Evolutionary conservation across 257 asterid species (phyloP).

Genomic region (Fraxinus quadrangulata): DNA sequence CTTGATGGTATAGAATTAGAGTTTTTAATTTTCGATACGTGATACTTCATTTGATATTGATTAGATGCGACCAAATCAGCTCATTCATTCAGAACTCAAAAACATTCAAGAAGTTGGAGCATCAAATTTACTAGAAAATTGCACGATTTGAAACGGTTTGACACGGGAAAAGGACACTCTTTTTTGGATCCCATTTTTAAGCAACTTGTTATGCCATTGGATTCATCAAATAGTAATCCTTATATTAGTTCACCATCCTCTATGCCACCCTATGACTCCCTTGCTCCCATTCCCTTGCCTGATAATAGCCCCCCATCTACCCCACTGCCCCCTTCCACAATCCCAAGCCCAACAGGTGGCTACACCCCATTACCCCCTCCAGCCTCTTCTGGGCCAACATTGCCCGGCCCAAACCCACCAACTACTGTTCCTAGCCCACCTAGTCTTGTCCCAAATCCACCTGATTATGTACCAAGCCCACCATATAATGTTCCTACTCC

Average conservation of each 20-base stretch:
- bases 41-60: slow-evolving; percentile 2
- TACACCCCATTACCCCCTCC: slow-evolving; percentile 47
- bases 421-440: slow-evolving; percentile 38
- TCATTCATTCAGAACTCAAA: slow-evolving; percentile 21
- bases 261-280: slow-evolving; percentile 76
- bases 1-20: too few species aligned
- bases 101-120: slow-evolving; percentile 31
- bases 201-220: slow-evolving; percentile 28
- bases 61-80: slow-evolving; percentile 48
- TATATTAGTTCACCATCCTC: slow-evolving; percentile 74
- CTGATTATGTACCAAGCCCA: slow-evolving; percentile 34
- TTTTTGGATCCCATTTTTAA: slow-evolving; percentile 13
- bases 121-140: slow-evolving; percentile 24
- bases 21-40: too few species aligned
- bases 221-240: slow-evolving; percentile 52
- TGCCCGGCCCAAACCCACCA: slow-evolving; percentile 35
- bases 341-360: slow-evolving; percentile 42
- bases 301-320: slow-evolving; percentile 54
- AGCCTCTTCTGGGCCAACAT: slow-evolving; percentile 26
- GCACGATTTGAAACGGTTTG: slow-evolving; percentile 29
- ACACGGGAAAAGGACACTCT: slow-evolving; percentile 21
- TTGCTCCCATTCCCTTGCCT: slow-evolving; percentile 64
- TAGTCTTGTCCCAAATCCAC: slow-evolving; percentile 40
- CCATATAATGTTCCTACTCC: slow-evolving; percentile 41
- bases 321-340: slow-evolving; percentile 46